phyloP scores from a whole-genome alignment of 345 rosid species.

The Populus tremula region DNA sequence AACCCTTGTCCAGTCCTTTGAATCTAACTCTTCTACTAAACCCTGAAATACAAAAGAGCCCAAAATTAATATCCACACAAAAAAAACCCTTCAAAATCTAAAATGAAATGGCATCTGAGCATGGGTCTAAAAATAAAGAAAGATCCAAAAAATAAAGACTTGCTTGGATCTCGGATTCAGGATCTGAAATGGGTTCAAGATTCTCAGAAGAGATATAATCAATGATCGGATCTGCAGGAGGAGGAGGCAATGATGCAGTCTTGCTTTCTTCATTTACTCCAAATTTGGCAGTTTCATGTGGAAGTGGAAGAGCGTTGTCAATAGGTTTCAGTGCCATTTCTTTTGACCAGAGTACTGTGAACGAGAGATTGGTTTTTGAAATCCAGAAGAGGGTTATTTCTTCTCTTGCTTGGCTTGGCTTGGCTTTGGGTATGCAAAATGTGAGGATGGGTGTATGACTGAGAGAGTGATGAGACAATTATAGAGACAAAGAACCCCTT shows the following conservation, averaged over 20 bases:
- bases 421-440: not conserved
- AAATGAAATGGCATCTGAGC: not conserved
- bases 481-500: too few species aligned
- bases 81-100: not conserved
- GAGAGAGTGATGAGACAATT: not conserved
- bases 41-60: conserved; percentile 8
- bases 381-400: not conserved
- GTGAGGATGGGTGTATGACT: not conserved
- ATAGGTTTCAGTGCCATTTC: not conserved
- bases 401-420: too few species aligned
- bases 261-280: not conserved
- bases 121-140: not conserved
- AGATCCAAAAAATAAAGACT: not conserved
- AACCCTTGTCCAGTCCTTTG: conserved; percentile 80
- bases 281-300: not conserved
- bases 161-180: not conserved
- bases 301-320: not conserved
- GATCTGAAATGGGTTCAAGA: not conserved
- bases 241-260: not conserved
- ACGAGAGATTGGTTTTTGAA: not conserved
- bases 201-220: not conserved
- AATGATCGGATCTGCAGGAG: not conserved
- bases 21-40: conserved; percentile 71
- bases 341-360: not conserved
- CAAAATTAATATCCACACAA: not conserved